Conservation (phyloP, 2,329 filamentous ascomycete species). For the Penicillium sumatraense region DNA sequence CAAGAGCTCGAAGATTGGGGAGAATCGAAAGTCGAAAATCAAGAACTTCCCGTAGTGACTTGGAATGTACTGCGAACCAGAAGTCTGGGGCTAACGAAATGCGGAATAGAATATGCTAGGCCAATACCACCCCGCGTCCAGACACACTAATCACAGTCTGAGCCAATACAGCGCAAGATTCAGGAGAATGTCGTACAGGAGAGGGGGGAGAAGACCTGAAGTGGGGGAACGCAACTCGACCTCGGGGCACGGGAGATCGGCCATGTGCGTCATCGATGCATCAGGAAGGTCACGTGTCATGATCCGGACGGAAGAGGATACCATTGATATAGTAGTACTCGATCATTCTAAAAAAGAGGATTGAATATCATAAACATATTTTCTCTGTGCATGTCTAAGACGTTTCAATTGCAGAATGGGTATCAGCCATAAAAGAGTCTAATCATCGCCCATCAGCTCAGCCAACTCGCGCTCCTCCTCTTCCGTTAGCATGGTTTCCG, state of each 20-base stretch:
- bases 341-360: neutral
- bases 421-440: slow-evolving; percentile 21
- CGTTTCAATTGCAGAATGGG: slow-evolving; percentile 5
- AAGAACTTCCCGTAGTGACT: slow-evolving; percentile 7
- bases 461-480: slow-evolving; percentile 94
- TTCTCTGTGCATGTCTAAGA: neutral
- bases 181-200: slow-evolving; percentile 8
- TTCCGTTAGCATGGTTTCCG: slow-evolving; percentile 68
- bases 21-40: slow-evolving; percentile 9
- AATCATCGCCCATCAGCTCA: slow-evolving; percentile 79
- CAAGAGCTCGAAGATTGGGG: neutral
- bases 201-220: slow-evolving; percentile 14
- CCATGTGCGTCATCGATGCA: slow-evolving; percentile 39
- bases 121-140: slow-evolving; percentile 21
- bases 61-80: neutral
- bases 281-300: slow-evolving; percentile 31
- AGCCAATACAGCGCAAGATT: slow-evolving; percentile 7
- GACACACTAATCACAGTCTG: slow-evolving; percentile 2
- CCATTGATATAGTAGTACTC: neutral
- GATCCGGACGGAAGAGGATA: neutral
- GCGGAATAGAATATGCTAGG: slow-evolving; percentile 18
- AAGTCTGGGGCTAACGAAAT: slow-evolving; percentile 18
- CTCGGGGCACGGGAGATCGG: slow-evolving; percentile 33
- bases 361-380: neutral
- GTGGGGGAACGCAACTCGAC: slow-evolving; percentile 21